Evolutionary conservation across 108 stramenopile genomes (phyloP), one percentile per base, ranked within the genome.

Genomic region (Epipyxis sp.): DNA sequence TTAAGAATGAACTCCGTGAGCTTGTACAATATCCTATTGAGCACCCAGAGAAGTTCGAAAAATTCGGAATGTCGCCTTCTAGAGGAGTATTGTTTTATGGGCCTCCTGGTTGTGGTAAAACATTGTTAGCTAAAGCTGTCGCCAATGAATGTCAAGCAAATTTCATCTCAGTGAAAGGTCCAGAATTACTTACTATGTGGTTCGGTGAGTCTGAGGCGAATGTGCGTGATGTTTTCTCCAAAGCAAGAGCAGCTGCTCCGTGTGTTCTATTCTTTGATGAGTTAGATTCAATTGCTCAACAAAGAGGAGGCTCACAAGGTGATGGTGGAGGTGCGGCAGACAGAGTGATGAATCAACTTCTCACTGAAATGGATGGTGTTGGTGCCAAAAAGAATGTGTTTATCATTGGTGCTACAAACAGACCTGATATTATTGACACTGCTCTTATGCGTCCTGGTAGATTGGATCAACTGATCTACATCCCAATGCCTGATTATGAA

Each of bases 131-230:
- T 59, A 99, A 99, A 87, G 99, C 99, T 39, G 99, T 99, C 32
- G 99, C 99, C 76, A 99, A 99, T 86, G 99, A 99, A 82, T 99
- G 99, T 84, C 94, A 96, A 81, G 95, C 95, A 59, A 96, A 98
- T 83, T 98, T 96, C 82, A 95, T 96, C 80, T 94, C 93, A 41
- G 93, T 95, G 76, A 96, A 98, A 91, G 97, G 99, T 69, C 99
- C 99, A 42, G 99, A 99, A 88, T 91, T 99, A 37, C 91, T 99
- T 81, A 99, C 99, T 85, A 99, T 99, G 99, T 99, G 99, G 99
- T 99, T 99, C 81, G 99, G 99, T 80, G 99, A 99, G 88, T 94
- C 93, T 58, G 99, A 99, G 87, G 94, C 96, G 43, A 99, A 99
- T 86, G 97, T 99, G 46, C 94, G 99, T 80, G 97, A 99, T 83